Conservation (phyloP, 305 asterid species). For the Fraxinus ornus region DNA sequence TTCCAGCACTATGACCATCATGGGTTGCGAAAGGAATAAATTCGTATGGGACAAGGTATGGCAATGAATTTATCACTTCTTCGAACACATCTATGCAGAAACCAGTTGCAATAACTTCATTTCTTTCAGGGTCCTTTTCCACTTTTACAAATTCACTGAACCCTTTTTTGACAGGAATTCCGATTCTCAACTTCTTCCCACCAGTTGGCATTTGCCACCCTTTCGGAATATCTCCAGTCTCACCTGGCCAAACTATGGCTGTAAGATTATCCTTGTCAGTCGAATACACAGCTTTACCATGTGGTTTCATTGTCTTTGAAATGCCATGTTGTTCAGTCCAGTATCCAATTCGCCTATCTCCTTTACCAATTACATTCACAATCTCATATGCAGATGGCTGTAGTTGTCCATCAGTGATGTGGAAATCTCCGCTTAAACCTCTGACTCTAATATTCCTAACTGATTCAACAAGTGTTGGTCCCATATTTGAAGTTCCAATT, state of each 20-base stretch:
- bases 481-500: not conserved
- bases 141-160: not conserved
- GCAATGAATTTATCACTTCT: not conserved
- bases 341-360: not conserved
- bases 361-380: not conserved
- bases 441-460: not conserved
- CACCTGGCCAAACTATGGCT: not conserved
- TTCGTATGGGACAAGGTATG: not conserved
- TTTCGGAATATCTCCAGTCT: not conserved
- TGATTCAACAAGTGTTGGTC: not conserved
- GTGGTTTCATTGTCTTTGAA: not conserved
- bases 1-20: not conserved
- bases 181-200: not conserved
- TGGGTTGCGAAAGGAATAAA: not conserved
- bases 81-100: not conserved
- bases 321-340: conserved; percentile 1
- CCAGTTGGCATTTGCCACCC: not conserved
- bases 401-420: not conserved
- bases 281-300: not conserved
- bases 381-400: not conserved
- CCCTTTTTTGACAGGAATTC: not conserved
- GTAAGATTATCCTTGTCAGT: not conserved
- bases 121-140: not conserved
- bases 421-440: not conserved
- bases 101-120: not conserved